These are phyloP conservation scores for Rhizopus delemar DNA, from an alignment of 371 early-diverging fungal genomes.

Conservation along the genomic window DNA sequence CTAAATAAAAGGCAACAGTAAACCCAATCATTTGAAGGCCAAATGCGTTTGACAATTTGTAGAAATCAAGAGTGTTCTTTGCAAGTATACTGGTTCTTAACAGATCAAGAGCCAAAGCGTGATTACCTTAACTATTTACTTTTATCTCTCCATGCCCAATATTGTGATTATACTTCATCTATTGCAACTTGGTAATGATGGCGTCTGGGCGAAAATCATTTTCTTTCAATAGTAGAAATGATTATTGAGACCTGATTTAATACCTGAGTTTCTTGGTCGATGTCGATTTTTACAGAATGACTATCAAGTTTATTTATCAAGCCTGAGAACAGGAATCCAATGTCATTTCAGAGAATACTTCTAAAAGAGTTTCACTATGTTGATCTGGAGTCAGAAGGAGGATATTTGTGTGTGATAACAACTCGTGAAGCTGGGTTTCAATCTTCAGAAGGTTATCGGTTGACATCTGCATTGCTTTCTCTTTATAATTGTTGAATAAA, in stretches of 20 bases:
- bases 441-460: conserved; percentile 2
- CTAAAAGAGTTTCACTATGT: conserved; percentile 8
- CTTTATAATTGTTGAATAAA: conserved; percentile 4
- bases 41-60: background rate
- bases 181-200: background rate
- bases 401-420: conserved; percentile 1
- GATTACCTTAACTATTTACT: background rate
- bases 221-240: conserved; percentile 4
- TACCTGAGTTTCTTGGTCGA: conserved; percentile 7
- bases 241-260: conserved; percentile 3
- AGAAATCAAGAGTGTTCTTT: background rate
- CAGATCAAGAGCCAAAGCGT: background rate
- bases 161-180: conserved; percentile 3
- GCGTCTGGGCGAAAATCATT: background rate
- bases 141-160: background rate
- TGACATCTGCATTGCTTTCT: conserved; percentile 3
- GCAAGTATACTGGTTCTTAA: background rate
- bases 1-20: background rate
- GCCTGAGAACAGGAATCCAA: background rate
- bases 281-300: background rate
- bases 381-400: conserved; percentile 3
- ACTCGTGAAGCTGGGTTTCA: conserved; percentile 2
- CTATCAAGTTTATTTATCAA: conserved; percentile 7
- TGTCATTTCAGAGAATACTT: conserved; percentile 1
- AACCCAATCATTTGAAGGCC: background rate